Evolutionary conservation across 345 rosid species (phyloP).

Genomic region (Gynandropsis gynandra): DNA sequence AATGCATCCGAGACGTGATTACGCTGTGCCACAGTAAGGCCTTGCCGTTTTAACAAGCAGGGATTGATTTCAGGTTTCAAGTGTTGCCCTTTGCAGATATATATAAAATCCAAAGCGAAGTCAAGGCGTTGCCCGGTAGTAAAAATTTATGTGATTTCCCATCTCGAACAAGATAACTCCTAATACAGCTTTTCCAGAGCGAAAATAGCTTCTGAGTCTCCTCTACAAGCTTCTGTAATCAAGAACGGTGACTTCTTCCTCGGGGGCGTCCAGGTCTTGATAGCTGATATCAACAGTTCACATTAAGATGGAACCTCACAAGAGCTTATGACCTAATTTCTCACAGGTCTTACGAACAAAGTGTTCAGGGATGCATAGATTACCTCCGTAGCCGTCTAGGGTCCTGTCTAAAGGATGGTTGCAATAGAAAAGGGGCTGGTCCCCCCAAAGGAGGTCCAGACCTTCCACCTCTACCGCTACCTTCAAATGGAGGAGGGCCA

Average conservation of each 20-base stretch:
- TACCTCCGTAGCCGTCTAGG: slow-evolving; percentile 96
- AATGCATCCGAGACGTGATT: too few relatives aligned
- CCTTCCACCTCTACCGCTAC: slow-evolving; percentile 62
- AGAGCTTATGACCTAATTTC: too few relatives aligned
- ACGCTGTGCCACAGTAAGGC: too few relatives aligned
- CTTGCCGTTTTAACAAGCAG: too few relatives aligned
- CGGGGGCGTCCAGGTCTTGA: slow-evolving; percentile 96
- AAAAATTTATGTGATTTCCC: not conserved
- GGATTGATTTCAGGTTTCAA: too few relatives aligned
- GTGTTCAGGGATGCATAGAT: not conserved
- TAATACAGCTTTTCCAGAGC: too few relatives aligned
- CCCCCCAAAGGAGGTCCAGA: slow-evolving; percentile 51
- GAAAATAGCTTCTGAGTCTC: not conserved
- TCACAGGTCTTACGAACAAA: too few relatives aligned
- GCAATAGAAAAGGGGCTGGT: slow-evolving; percentile 65
- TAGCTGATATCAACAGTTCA: slow-evolving; percentile 56
- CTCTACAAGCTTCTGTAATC: slow-evolving; percentile 14
- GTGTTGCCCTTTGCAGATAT: too few relatives aligned
- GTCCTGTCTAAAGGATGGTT: slow-evolving; percentile 82
- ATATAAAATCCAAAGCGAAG: too few relatives aligned
- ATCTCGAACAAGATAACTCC: not conserved
- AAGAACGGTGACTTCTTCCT: slow-evolving; percentile 82
- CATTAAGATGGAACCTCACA: too few relatives aligned
- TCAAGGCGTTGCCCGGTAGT: not conserved
- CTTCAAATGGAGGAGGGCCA: slow-evolving; percentile 75